Evolutionary conservation across 176 grass and related monocot genomes (phyloP).

Genomic region (Bonia amplexicaulis): DNA sequence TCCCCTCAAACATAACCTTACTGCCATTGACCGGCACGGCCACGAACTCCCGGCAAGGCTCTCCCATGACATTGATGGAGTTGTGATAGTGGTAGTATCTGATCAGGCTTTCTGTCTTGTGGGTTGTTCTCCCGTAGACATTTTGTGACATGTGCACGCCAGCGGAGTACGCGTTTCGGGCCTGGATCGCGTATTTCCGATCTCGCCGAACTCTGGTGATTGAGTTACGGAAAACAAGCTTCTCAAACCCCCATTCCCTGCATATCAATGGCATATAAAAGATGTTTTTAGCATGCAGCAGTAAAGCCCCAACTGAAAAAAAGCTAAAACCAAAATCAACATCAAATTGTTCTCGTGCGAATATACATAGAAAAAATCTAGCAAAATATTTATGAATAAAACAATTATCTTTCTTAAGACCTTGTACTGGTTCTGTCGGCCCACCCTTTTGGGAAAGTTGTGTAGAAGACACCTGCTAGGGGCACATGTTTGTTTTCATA

Average conservation of each 20-base stretch:
- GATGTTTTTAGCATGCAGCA: neutral
- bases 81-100: slow-evolving; percentile 90
- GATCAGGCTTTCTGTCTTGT: slow-evolving; percentile 73
- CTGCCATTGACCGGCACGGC: slow-evolving; percentile 24
- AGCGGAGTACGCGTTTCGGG: slow-evolving; percentile 52
- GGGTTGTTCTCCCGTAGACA: slow-evolving; percentile 56
- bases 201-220: slow-evolving; percentile 59
- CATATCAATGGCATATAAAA: neutral
- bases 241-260: slow-evolving; percentile 93
- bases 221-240: slow-evolving; percentile 70
- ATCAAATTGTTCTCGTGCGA: neutral
- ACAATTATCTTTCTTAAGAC: neutral
- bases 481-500: neutral
- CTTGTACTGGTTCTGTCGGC: neutral
- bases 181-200: slow-evolving; percentile 87
- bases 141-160: slow-evolving; percentile 91
- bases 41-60: slow-evolving; percentile 67
- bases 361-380: neutral
- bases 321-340: neutral
- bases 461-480: neutral
- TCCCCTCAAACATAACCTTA: slow-evolving; percentile 52
- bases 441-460: neutral
- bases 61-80: slow-evolving; percentile 75
- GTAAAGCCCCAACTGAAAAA: no score
- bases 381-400: neutral